Percentiles rank a stretch among this genome's conserved stretches.
Evolutionary conservation across 2,329 filamentous ascomycete species (phyloP).

Genomic region (Penicillium sp.): DNA sequence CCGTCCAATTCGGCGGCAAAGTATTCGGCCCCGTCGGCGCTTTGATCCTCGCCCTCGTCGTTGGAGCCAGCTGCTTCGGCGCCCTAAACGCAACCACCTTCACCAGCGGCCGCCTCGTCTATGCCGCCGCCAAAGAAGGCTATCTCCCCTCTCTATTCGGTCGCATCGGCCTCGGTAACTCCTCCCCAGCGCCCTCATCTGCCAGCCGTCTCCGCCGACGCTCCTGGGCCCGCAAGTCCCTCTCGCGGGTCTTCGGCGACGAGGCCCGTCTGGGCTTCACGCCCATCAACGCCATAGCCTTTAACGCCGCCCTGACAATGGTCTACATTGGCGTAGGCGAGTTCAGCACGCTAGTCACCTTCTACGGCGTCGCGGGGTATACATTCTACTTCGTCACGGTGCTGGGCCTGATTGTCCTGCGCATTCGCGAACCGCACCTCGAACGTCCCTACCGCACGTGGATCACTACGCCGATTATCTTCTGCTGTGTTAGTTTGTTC

Average conservation of each 20-base stretch:
- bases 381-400: slow-evolving; percentile 97
- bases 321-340: slow-evolving; percentile 84
- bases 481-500: slow-evolving; percentile 96
- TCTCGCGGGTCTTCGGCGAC: slow-evolving; percentile 71
- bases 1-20: slow-evolving; percentile 85
- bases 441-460: slow-evolving; percentile 93
- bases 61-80: slow-evolving; percentile 89
- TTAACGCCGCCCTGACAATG: slow-evolving; percentile 74
- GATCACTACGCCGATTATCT: slow-evolving; percentile 96
- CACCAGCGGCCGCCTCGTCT: slow-evolving; percentile 87
- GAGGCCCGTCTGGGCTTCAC: slow-evolving; percentile 84
- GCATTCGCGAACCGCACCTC: slow-evolving; percentile 82
- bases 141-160: slow-evolving; percentile 86
- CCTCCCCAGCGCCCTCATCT: slow-evolving; percentile 24
- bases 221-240: slow-evolving; percentile 60
- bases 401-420: slow-evolving; percentile 84
- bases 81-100: slow-evolving; percentile 94
- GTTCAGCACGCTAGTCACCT: slow-evolving; percentile 88
- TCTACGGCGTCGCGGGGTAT: slow-evolving; percentile 96
- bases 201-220: slow-evolving; percentile 44
- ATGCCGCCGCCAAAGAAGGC: slow-evolving; percentile 91
- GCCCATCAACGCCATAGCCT: slow-evolving; percentile 84
- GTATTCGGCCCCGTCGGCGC: slow-evolving; percentile 86
- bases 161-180: slow-evolving; percentile 68
- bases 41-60: slow-evolving; percentile 81